These are phyloP conservation scores for Sordaria brevicollis DNA, from an alignment of 495 filamentous ascomycete species.

Conservation along the genomic window DNA sequence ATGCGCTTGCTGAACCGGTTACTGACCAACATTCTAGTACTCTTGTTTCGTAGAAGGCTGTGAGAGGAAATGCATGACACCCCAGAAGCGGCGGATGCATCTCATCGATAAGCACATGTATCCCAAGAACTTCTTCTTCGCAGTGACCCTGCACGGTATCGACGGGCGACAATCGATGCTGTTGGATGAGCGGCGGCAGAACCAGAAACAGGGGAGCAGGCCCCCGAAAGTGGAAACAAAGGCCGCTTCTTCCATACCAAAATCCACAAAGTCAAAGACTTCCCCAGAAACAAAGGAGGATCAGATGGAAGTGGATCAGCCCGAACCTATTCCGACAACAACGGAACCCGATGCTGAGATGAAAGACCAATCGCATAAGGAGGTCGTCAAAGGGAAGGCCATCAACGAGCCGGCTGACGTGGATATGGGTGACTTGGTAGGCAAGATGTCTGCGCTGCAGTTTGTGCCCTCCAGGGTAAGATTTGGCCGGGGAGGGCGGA, in stretches of 20 bases:
- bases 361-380: background rate
- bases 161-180: constrained; percentile 75
- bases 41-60: constrained; percentile 84
- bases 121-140: constrained; percentile 85
- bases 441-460: constrained; percentile 71
- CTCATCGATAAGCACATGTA: constrained; percentile 92
- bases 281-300: background rate
- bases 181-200: constrained; percentile 30
- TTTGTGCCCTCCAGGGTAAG: constrained; percentile 72
- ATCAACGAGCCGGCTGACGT: constrained; percentile 31
- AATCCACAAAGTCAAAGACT: constrained; percentile 11
- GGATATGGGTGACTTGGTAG: constrained; percentile 62
- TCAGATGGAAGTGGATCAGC: background rate
- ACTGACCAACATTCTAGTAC: constrained; percentile 44
- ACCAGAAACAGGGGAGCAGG: constrained; percentile 6
- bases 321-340: background rate
- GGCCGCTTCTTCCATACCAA: constrained; percentile 2
- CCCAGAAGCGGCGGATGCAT: constrained; percentile 76
- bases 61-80: constrained; percentile 73
- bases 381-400: background rate
- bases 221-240: constrained; percentile 26
- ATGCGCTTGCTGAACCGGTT: background rate
- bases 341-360: background rate
- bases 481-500: constrained; percentile 53
- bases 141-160: constrained; percentile 76